These are phyloP conservation scores for Asterionellopsis glacialis DNA, from an alignment of 108 stramenopile species.

Conservation along the genomic window DNA sequence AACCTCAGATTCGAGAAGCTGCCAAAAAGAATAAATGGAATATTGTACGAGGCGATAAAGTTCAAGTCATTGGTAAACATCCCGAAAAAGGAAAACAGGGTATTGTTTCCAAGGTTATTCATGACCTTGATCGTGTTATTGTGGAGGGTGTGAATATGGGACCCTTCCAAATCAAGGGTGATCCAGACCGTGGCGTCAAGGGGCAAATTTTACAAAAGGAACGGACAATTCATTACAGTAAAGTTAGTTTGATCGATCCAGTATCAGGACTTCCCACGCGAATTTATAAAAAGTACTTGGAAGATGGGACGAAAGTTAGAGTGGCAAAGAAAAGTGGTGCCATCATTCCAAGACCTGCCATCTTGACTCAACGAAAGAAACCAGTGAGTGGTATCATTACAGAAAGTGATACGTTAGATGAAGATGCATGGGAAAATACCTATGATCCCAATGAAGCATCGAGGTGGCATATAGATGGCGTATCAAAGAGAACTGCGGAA, in stretches of 20 bases:
- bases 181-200: conserved; percentile 59
- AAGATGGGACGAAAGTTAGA: conserved; percentile 94
- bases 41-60: conserved; percentile 91
- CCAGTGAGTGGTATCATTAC: conserved; percentile 55
- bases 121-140: conserved; percentile 83
- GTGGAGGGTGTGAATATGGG: conserved; percentile 90
- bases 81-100: conserved; percentile 88
- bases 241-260: conserved; percentile 86
- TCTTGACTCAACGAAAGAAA: conserved; percentile 49
- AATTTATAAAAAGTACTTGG: conserved; percentile 64
- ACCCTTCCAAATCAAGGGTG: conserved; percentile 59
- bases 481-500: neutral
- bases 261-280: conserved; percentile 80
- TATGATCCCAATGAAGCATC: conserved; percentile 21
- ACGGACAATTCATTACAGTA: conserved; percentile 82
- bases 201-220: conserved; percentile 49
- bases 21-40: conserved; percentile 46
- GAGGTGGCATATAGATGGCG: neutral
- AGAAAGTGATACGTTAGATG: conserved; percentile 64
- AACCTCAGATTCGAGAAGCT: conserved; percentile 2
- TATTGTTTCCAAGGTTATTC: conserved; percentile 63
- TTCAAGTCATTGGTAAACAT: conserved; percentile 87
- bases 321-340: conserved; percentile 87
- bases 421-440: conserved; percentile 74
- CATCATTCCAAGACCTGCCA: conserved; percentile 88